These are phyloP conservation scores for Oryza brachyantha DNA, from an alignment of 176 grass and related monocot species.

Conservation along the genomic window DNA sequence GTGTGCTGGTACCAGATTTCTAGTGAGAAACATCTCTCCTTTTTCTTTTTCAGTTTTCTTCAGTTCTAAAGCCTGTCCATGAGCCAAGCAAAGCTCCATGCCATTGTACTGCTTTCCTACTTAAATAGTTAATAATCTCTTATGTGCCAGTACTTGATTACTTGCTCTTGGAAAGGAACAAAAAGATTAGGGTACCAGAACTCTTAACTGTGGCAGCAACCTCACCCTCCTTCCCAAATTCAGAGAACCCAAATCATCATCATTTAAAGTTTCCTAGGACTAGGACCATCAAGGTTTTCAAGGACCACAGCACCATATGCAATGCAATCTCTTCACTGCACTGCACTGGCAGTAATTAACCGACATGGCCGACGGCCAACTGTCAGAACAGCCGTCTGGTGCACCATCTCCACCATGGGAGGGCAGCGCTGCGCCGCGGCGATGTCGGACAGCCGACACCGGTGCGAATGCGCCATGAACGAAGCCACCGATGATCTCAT, in stretches of 20 bases:
- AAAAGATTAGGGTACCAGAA: neutral
- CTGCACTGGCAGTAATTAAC: neutral
- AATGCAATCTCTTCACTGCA: neutral
- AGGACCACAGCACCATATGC: neutral
- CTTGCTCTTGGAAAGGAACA: neutral
- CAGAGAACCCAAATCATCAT: neutral
- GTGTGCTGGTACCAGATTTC: neutral
- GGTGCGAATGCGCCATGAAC: neutral
- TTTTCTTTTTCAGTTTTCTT: neutral
- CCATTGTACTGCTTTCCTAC: neutral
- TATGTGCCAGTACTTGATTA: neutral
- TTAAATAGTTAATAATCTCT: neutral
- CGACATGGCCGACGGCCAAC: neutral
- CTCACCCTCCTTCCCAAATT: neutral
- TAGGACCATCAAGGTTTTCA: neutral
- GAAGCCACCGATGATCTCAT: neutral
- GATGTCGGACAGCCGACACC: too few relatives aligned
- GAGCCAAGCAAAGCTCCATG: neutral
- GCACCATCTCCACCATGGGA: neutral
- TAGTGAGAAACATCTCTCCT: neutral
- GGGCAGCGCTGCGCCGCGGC: neutral
- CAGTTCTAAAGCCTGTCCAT: neutral
- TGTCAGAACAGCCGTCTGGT: neutral
- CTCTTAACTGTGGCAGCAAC: constrained; percentile 3
- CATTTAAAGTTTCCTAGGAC: constrained; percentile 13